Evolutionary conservation across 345 rosid species (phyloP), one percentile per base, ranked within the genome.

Genomic region (Populus euphratica): DNA sequence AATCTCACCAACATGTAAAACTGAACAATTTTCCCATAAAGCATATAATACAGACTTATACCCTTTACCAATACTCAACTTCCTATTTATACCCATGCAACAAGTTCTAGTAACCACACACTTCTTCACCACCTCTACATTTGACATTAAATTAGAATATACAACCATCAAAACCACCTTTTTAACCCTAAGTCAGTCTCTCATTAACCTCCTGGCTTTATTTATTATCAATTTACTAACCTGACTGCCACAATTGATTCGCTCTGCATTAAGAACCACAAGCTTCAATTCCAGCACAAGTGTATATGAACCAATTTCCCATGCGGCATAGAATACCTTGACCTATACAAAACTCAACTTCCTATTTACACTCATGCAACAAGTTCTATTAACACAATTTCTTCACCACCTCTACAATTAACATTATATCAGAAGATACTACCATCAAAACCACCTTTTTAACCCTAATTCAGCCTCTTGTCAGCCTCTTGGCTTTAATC

Each of bases 191-290:
- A 36, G 23, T 39, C 41, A 68, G 33, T 29, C 38, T 31, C 33
- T 36, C 17, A 8, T 27, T 6, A 56, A 39, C 10, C 43, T 39
- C 8, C 10, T 39, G 10, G 43, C 10, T 41, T 41, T 41, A 41
- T 33, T 33, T 33, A 41, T 10, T 7, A 70, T 11, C 13, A 66
- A 44, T 47, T 21, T 7, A 83, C 82, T 7, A 38, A 93, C 99
- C 93, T 93, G 97, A 80, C 88, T 77, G 87, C 96, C 98, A 77
- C 98, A 92, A 77, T 96, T 93, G 74, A 93, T 89, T 52, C 90
- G 85, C 76, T 82, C 86, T 1, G 98, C 90, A 79, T 93, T 93
- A 8, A 97, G 98, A 77, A 96, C 89, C 5, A 91, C 93, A 83
- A 85, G 72, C 77, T 89, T 96, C 91, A 96, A 83, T 81, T 93